Evolutionary conservation across 306 rosid genomes (phyloP), one percentile per base, ranked within the genome.

Genomic region (Oemleria cerasiformis): DNA sequence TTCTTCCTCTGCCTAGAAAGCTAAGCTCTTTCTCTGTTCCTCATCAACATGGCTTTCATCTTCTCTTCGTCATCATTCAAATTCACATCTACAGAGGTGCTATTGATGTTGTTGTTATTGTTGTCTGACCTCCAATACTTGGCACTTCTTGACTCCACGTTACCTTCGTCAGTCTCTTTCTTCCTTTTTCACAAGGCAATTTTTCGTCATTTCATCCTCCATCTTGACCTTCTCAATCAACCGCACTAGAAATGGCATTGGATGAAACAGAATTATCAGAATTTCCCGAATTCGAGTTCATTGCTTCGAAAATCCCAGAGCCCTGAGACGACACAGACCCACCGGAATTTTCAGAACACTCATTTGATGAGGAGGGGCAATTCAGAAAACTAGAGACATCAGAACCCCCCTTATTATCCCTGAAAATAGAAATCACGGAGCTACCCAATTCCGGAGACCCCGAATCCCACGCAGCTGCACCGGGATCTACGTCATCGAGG

Each of bases 1-100:
- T 95, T 91, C 84, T 89, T 95, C 83, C 96, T 91, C 88, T 88
- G 97, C 84, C 99, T 91, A 9, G 99, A 95, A 68, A 95, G 92
- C 77, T 89, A 97, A 9, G 99, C 99, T 73, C 99, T 95, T 79
- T 95, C 99, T 64, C 99, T 80, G 74, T 95, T 95, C 86, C 97
- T 84, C 84, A 89, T 85, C 88, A 95, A 64, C 84, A 96, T 81
- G 1, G 92, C 86, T 81, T 86, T 89, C 86, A 67, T 85, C 80
- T 82, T 95, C 5, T 86, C 96, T 0, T 86, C 96, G 1, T 84
- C 96, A 0, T 77, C 96, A 23, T 78, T 61, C 64, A 11, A 25
- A 11, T 63, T n/a, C 58, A 63, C 69, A 48, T 15, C 53, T 45
- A 82, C 90, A 60, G 43, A 30, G 72, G 71, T n/a, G n/a, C n/a